These are phyloP conservation scores for Solanum neorickii DNA, from an alignment of 257 asterid genomes.

Conservation along the genomic window DNA sequence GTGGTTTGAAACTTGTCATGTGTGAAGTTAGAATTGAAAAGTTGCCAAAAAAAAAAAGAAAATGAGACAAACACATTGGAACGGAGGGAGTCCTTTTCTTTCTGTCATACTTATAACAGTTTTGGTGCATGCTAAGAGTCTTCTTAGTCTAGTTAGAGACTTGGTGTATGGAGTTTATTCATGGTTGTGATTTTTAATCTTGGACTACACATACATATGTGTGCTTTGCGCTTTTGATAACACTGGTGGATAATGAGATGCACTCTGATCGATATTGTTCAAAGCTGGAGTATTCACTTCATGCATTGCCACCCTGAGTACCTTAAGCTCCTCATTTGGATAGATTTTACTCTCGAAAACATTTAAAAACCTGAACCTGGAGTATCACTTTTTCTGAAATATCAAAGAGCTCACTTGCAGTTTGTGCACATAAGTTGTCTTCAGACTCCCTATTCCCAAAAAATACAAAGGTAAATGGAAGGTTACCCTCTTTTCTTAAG, in stretches of 20 bases:
- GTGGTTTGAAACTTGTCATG: neutral
- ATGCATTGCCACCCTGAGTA: neutral
- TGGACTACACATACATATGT: neutral
- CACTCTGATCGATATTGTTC: neutral
- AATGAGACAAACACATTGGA: neutral
- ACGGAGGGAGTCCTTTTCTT: neutral
- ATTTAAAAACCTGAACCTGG: neutral
- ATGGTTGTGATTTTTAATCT: neutral
- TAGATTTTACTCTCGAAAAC: neutral
- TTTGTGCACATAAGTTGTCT: neutral
- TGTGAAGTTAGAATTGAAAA: neutral
- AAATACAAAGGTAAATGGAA: neutral
- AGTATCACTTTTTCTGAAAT: neutral
- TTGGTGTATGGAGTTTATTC: too few relatives aligned
- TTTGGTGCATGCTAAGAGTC: neutral
- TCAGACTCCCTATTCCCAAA: neutral
- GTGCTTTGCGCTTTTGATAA: neutral
- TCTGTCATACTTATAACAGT: neutral
- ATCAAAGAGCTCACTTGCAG: neutral
- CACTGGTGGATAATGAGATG: neutral
- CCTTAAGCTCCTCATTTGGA: neutral
- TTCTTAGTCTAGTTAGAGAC: neutral
- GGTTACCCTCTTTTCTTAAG: neutral
- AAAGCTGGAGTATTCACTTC: neutral
- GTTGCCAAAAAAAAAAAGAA: neutral